These are phyloP conservation scores for Digitaria exilis DNA, from an alignment of 202 grass and related monocot genomes.

Conservation along the genomic window DNA sequence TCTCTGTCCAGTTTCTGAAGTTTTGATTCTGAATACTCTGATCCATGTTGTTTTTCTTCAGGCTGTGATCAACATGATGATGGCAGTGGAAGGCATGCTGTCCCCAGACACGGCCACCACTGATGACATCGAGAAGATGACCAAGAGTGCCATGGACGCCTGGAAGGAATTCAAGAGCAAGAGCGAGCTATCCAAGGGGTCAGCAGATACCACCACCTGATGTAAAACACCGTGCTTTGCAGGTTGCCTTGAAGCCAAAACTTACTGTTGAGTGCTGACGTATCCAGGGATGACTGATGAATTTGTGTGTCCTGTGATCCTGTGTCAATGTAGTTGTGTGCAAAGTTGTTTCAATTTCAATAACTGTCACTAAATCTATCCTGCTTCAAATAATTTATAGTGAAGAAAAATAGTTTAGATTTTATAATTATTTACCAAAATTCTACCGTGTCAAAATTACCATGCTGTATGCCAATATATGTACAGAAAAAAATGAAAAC, in stretches of 20 bases:
- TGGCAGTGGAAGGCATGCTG: constrained; percentile 60
- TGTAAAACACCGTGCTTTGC: neutral
- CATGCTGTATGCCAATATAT: constrained; percentile 2
- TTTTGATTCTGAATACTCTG: neutral
- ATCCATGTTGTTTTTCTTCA: constrained; percentile 31
- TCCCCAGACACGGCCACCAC: constrained; percentile 26
- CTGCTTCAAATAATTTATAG: too few relatives aligned
- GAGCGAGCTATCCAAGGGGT: constrained; percentile 21
- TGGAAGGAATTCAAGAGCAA: constrained; percentile 60
- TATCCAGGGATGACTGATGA: neutral
- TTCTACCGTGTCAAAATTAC: neutral
- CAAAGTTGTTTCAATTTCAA: neutral
- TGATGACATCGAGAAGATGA: constrained; percentile 43
- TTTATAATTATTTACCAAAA: constrained; percentile 1
- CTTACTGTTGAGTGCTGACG: constrained; percentile 17
- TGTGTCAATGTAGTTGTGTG: neutral
- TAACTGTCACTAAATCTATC: neutral
- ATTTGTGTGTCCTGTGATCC: neutral
- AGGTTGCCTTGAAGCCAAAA: neutral
- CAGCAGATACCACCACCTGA: constrained; percentile 21
- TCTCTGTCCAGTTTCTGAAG: neutral
- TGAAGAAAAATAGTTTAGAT: neutral
- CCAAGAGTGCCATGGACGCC: constrained; percentile 30
- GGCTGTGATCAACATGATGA: constrained; percentile 72
- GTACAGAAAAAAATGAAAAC: neutral